Conservation (phyloP, 768 basidiomycete species). For the Suillus hirtellus region DNA sequence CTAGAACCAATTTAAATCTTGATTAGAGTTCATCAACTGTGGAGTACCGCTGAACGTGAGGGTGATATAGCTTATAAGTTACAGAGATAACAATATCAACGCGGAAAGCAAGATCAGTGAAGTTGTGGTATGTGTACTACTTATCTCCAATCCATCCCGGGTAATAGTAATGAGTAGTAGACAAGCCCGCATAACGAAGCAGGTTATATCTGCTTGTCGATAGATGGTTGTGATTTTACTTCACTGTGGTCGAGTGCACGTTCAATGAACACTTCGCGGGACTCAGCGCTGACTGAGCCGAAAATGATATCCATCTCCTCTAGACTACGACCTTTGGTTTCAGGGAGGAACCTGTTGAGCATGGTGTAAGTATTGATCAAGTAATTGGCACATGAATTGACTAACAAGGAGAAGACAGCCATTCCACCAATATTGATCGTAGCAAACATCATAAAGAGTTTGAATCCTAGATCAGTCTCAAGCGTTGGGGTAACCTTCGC, state of each 20-base stretch:
- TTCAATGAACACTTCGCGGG: constrained; percentile 54
- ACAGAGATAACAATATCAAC: neutral
- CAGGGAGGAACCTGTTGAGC: constrained; percentile 50
- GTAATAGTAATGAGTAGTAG: neutral
- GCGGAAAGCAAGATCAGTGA: neutral
- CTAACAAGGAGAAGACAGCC: constrained; percentile 65
- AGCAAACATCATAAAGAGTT: constrained; percentile 77
- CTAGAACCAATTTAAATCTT: constrained; percentile 12
- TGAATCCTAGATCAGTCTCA: constrained; percentile 62
- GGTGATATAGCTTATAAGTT: neutral
- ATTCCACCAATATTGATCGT: constrained; percentile 73
- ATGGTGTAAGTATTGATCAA: constrained; percentile 1
- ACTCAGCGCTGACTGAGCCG: constrained; percentile 55
- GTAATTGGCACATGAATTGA: constrained; percentile 4
- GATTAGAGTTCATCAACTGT: neutral
- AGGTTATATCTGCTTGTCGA: constrained; percentile 13
- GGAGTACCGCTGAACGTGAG: neutral
- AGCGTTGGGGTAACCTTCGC: constrained; percentile 70
- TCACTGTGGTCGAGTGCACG: constrained; percentile 23
- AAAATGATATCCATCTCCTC: constrained; percentile 61
- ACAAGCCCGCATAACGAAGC: neutral
- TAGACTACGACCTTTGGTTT: constrained; percentile 58
- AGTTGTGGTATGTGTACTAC: neutral
- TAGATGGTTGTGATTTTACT: constrained; percentile 7
- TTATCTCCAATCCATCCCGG: neutral